phyloP scores from a whole-genome alignment of 2,329 filamentous ascomycete species.

The Ceratocystis eucalypticola region DNA sequence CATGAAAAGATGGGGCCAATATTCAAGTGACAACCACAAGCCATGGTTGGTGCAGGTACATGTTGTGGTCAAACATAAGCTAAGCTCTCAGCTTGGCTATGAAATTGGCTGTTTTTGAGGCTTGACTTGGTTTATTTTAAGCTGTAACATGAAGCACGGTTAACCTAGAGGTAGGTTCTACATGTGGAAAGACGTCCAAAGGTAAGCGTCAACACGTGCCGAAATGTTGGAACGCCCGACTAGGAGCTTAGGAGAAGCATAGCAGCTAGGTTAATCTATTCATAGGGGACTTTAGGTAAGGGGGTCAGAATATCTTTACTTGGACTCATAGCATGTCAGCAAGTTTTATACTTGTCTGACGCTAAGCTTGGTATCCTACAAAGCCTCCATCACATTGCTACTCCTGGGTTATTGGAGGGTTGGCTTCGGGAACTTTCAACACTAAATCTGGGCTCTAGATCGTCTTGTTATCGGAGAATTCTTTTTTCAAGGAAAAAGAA shows the following conservation, averaged over 20 bases:
- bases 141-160: background rate
- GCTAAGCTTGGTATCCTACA: background rate
- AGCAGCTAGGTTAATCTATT: too few relatives aligned
- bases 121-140: background rate
- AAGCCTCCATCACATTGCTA: background rate
- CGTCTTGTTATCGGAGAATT: constrained; percentile 1
- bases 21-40: too few relatives aligned
- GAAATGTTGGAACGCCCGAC: background rate
- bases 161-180: background rate
- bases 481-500: background rate
- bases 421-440: background rate
- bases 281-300: too few relatives aligned
- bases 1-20: too few relatives aligned
- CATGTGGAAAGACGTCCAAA: background rate
- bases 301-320: background rate
- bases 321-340: background rate
- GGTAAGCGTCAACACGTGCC: background rate
- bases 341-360: background rate
- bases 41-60: too few relatives aligned
- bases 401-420: background rate
- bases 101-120: background rate
- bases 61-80: too few relatives aligned
- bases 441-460: background rate
- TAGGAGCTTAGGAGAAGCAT: background rate
- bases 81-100: too few relatives aligned